Conservation (phyloP, 352 stramenopile species). For the Thalassiosira exigua region DNA sequence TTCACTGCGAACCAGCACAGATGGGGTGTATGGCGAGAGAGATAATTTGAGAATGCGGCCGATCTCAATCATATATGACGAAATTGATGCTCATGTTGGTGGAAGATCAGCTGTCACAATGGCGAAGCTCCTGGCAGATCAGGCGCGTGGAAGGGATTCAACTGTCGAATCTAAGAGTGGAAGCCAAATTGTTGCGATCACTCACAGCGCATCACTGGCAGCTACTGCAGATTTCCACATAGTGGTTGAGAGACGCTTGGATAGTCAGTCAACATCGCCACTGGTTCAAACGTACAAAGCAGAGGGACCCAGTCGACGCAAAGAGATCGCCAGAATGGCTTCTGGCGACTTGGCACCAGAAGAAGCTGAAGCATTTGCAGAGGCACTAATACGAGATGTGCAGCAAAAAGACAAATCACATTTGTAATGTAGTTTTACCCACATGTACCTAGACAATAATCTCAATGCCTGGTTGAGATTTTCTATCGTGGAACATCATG, state of each 20-base stretch:
- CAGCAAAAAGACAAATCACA: too few species aligned
- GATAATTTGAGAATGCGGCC: conserved; percentile 45
- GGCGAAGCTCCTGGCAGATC: conserved; percentile 80
- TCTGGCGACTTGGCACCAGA: conserved; percentile 77
- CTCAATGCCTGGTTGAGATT: too few species aligned
- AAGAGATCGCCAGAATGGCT: conserved; percentile 85
- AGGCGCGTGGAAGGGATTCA: conserved; percentile 48
- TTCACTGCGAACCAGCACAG: conserved; percentile 14
- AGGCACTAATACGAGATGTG: conserved; percentile 78
- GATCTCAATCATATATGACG: conserved; percentile 85
- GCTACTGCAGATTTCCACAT: conserved; percentile 83
- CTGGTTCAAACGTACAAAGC: conserved; percentile 54
- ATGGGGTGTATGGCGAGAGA: conserved; percentile 9
- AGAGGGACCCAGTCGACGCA: conserved; percentile 64
- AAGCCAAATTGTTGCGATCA: conserved; percentile 83
- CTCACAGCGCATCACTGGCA: conserved; percentile 82
- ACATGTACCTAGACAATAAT: too few species aligned
- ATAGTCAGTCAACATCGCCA: conserved; percentile 12
- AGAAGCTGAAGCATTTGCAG: conserved; percentile 77
- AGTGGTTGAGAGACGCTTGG: conserved; percentile 71
- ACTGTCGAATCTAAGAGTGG: conserved; percentile 21
- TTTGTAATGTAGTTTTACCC: too few species aligned
- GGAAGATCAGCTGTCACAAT: conserved; percentile 81
- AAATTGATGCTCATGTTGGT: conserved; percentile 87
- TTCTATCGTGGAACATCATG: too few species aligned